Conservation (phyloP, 192 early-diverging fungal genomes). For the Coemansia sp. region DNA sequence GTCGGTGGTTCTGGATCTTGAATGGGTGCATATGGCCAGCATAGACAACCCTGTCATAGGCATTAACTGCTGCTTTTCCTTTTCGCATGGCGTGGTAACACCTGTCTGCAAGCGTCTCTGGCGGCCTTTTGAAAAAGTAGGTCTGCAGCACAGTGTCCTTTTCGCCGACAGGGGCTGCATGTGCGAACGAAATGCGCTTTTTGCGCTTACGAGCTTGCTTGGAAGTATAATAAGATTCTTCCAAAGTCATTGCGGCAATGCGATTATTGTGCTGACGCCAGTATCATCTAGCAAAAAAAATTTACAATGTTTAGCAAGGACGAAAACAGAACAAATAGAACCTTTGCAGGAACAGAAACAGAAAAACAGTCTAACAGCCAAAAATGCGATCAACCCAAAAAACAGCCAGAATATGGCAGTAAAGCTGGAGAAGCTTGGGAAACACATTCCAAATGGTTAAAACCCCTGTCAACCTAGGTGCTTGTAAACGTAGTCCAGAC, state of each 20-base stretch:
- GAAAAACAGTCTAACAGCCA: background rate
- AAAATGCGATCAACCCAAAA: background rate
- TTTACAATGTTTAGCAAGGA: background rate
- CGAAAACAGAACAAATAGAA: background rate
- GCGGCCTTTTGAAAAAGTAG: background rate
- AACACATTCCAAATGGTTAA: background rate
- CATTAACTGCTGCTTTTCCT: background rate
- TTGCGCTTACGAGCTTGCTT: background rate
- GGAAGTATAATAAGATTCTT: background rate
- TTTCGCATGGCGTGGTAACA: conserved; percentile 4
- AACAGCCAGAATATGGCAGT: background rate
- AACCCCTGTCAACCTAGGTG: conserved; percentile 3
- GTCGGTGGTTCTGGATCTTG: background rate
- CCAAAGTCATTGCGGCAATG: background rate
- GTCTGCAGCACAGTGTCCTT: background rate
- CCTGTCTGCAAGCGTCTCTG: background rate
- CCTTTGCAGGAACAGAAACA: background rate
- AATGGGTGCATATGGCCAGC: background rate
- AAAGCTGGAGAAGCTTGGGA: background rate
- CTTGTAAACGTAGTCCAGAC: conserved; percentile 42
- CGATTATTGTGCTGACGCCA: background rate
- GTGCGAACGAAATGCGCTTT: background rate
- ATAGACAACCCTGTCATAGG: background rate
- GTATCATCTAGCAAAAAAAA: background rate
- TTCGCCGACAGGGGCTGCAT: background rate